Percentiles rank a stretch among this genome's conserved stretches.
Conservation (phyloP, 1,284 basidiomycete species). For the Exobasidium cylindrosporum region DNA sequence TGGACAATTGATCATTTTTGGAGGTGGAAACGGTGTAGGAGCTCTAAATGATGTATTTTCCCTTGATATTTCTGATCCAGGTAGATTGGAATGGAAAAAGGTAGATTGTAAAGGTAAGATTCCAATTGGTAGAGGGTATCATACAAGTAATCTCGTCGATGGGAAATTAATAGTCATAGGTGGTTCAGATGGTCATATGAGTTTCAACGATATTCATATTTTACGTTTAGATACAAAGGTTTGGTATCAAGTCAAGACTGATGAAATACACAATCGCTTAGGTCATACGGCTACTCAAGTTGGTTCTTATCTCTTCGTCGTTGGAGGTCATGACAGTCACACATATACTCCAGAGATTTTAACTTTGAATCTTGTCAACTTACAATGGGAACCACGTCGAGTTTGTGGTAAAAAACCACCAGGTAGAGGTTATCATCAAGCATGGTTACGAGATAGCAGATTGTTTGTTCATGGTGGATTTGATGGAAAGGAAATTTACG, state of each 20-base stretch:
- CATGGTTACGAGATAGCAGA: conserved; percentile 76
- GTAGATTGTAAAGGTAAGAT: conserved; percentile 43
- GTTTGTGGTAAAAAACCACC: conserved; percentile 68
- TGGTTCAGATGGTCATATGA: conserved; percentile 64
- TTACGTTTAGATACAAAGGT: conserved; percentile 71
- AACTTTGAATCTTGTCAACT: conserved; percentile 75
- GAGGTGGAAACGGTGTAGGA: conserved; percentile 82
- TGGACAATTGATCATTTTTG: conserved; percentile 78
- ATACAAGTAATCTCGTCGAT: conserved; percentile 80
- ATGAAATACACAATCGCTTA: conserved; percentile 67
- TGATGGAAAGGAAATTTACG: conserved; percentile 74
- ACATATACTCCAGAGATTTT: conserved; percentile 76
- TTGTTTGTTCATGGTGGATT: conserved; percentile 85
- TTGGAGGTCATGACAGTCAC: conserved; percentile 79
- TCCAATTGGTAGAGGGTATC: conserved; percentile 73
- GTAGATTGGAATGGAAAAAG: conserved; percentile 65
- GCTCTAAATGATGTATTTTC: conserved; percentile 88
- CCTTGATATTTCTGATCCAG: conserved; percentile 67
- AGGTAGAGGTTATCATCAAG: conserved; percentile 76
- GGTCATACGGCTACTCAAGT: conserved; percentile 86
- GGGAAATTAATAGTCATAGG: conserved; percentile 79
- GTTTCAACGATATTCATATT: conserved; percentile 81
- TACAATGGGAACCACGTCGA: conserved; percentile 66
- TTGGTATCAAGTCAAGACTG: conserved; percentile 68
- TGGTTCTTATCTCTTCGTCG: conserved; percentile 85